phyloP scores from a whole-genome alignment of 2,329 filamentous ascomycete species.

The Fusarium nodosum region DNA sequence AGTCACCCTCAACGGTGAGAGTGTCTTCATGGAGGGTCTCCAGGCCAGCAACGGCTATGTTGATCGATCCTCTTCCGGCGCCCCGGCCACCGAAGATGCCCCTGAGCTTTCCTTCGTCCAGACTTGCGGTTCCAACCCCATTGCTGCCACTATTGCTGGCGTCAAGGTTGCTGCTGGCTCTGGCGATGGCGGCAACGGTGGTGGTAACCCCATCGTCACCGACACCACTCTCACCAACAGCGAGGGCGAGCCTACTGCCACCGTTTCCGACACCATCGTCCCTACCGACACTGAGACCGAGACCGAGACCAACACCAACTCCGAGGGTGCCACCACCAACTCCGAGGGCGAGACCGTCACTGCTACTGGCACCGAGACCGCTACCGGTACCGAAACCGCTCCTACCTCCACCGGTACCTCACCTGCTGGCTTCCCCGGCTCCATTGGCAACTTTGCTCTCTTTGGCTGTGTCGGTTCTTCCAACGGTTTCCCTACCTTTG shows the following conservation, averaged over 20 bases:
- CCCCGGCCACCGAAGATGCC: fast-evolving
- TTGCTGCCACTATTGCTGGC: background rate
- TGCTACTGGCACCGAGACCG: slow-evolving; percentile 46
- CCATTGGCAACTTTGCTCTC: slow-evolving; percentile 41
- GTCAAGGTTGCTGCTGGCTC: slow-evolving; percentile 19
- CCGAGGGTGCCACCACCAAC: slow-evolving; percentile 12
- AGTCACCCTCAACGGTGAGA: background rate
- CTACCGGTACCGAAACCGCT: slow-evolving; percentile 47
- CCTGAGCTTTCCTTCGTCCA: slow-evolving; percentile 19
- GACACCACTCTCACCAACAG: slow-evolving; percentile 35
- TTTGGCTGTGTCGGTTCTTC: slow-evolving; percentile 49
- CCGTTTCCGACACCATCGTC: background rate
- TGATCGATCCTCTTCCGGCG: no score
- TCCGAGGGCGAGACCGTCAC: slow-evolving; percentile 19
- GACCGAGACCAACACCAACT: slow-evolving; percentile 15
- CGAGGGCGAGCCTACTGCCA: slow-evolving; percentile 7
- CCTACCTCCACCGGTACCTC: slow-evolving; percentile 48
- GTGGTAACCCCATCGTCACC: slow-evolving; percentile 53
- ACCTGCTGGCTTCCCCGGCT: slow-evolving; percentile 35
- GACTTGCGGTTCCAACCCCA: slow-evolving; percentile 14
- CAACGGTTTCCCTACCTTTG: slow-evolving; percentile 46
- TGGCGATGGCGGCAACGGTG: background rate
- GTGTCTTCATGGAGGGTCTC: background rate
- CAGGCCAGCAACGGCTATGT: background rate
- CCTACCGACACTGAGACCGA: slow-evolving; percentile 5